phyloP scores from a whole-genome alignment of 106 monocot species.

The Ottelia alismoides region DNA sequence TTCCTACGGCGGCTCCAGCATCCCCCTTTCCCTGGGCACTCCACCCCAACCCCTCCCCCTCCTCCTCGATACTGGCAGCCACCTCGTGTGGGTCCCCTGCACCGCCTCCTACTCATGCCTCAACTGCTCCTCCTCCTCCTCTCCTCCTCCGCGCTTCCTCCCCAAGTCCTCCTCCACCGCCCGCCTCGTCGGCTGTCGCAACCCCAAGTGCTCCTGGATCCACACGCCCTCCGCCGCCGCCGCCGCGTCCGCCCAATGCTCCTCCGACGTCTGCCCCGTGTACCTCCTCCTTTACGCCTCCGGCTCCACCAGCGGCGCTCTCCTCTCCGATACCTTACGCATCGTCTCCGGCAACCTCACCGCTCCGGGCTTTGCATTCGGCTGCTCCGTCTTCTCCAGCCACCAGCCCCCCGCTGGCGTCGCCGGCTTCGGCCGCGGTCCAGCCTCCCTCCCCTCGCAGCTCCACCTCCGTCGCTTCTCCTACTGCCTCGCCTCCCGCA shows the following conservation, averaged over 20 bases:
- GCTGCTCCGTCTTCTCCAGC: no score
- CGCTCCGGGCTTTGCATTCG: conserved; percentile 30
- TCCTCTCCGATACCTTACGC: conserved; percentile 42
- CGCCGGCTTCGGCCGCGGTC: conserved; percentile 61
- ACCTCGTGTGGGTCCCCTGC: no score
- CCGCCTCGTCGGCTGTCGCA: no score
- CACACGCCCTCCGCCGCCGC: conserved; percentile 48
- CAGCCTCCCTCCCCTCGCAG: conserved; percentile 46
- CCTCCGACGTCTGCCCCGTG: no score
- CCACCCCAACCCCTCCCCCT: background rate
- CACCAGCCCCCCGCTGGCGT: conserved; percentile 46
- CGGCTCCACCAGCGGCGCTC: conserved; percentile 56
- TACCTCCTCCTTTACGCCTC: no score
- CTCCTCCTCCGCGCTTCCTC: conserved; percentile 23
- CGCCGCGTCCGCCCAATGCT: conserved; percentile 41
- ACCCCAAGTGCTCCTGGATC: no score
- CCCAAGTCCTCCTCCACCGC: no score
- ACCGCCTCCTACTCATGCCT: no score
- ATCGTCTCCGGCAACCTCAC: conserved; percentile 10
- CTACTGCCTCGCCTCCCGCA: no score
- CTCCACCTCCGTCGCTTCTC: no score
- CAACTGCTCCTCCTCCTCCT: background rate
- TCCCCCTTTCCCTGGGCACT: background rate
- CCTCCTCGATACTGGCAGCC: no score
- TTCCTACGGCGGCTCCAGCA: background rate